A percentile compares a stretch with the other conserved stretches of the same genome.
phyloP scores from a whole-genome alignment of 139 green algal species.

The Chlorella sp. region DNA sequence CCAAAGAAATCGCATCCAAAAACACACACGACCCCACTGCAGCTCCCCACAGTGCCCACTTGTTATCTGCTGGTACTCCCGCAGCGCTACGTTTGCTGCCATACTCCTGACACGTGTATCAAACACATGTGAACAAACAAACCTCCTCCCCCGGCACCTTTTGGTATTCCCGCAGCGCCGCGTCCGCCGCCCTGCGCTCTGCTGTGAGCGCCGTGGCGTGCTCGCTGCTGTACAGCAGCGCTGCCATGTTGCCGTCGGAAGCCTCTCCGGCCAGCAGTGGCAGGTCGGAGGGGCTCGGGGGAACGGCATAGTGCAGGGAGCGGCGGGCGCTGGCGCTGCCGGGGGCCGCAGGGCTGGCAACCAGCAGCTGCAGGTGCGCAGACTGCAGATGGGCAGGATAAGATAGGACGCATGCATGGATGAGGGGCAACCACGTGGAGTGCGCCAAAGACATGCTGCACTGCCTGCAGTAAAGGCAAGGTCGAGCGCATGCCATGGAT shows the following conservation, averaged over 20 bases:
- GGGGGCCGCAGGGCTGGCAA: neutral
- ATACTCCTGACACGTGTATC: too few species aligned
- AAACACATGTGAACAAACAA: too few species aligned
- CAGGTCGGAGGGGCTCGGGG: neutral
- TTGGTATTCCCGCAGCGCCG: constrained; percentile 31
- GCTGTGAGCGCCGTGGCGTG: constrained; percentile 7
- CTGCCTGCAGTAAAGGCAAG: neutral
- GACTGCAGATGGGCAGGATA: neutral
- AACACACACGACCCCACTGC: neutral
- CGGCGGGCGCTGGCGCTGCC: neutral
- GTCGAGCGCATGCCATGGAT: neutral
- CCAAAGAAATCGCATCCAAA: neutral
- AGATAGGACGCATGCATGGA: neutral
- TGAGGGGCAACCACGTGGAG: neutral
- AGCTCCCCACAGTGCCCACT: too few species aligned
- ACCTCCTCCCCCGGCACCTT: constrained; percentile 27
- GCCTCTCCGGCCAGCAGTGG: neutral
- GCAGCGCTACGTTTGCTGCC: constrained; percentile 29
- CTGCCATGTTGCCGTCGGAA: neutral
- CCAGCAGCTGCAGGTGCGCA: constrained; percentile 8
- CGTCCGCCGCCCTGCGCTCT: constrained; percentile 36
- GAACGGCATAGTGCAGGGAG: neutral
- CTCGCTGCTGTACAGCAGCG: constrained; percentile 10
- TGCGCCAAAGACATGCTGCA: too few species aligned
- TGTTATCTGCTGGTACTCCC: constrained; percentile 30